A percentile compares a stretch with the other conserved stretches of the same genome.
phyloP scores from a whole-genome alignment of 371 early-diverging fungal genomes.

The Mortierella sp. region DNA sequence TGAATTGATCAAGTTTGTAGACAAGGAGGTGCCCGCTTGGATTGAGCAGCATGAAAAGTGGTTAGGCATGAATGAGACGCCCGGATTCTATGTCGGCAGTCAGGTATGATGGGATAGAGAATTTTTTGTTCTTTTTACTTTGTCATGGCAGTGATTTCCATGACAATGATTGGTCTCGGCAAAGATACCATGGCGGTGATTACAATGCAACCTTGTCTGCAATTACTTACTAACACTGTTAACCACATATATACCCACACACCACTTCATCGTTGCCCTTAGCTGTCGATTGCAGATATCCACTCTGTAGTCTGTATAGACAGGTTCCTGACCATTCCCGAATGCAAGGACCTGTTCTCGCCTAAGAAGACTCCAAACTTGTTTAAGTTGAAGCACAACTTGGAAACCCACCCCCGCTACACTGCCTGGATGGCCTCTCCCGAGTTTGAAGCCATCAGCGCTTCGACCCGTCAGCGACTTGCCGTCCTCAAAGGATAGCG shows the following conservation, averaged over 20 bases:
- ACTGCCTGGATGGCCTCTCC: conserved; percentile 35
- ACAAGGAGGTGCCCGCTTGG: conserved; percentile 31
- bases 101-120: conserved; percentile 19
- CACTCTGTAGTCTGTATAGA: conserved; percentile 45
- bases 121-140: background rate
- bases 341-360: conserved; percentile 43
- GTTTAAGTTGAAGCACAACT: conserved; percentile 26
- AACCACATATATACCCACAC: background rate
- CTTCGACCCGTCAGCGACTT: conserved; percentile 39
- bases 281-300: conserved; percentile 51
- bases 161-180: too few relatives aligned
- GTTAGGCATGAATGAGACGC: conserved; percentile 24
- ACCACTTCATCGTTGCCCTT: background rate
- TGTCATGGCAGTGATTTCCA: too few relatives aligned
- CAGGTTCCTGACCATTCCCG: conserved; percentile 42
- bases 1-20: conserved; percentile 35
- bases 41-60: conserved; percentile 48
- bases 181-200: too few relatives aligned
- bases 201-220: background rate
- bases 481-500: conserved; percentile 38
- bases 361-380: conserved; percentile 27
- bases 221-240: background rate
- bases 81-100: conserved; percentile 45
- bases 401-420: conserved; percentile 31
- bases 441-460: conserved; percentile 42